Base-by-base conservation (phyloP, 768 basidiomycete genomes). In the Suillus brevipes region DNA sequence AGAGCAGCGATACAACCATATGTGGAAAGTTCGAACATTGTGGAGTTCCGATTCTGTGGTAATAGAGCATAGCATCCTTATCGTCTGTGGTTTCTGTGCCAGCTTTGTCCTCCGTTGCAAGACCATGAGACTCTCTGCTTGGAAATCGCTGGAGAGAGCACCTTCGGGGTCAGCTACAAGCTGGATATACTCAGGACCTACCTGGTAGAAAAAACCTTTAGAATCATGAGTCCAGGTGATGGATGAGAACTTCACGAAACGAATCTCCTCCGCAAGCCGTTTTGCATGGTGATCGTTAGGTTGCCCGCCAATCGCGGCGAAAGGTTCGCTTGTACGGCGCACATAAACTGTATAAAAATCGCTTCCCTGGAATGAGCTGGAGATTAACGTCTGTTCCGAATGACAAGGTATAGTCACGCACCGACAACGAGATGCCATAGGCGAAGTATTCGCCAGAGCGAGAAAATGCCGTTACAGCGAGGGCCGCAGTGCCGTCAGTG, bases 181-280 rank as follows among this genome's bases (percentile, higher is more conserved):
- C 53, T 40, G 18, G 7, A n/a, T 55, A 57, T 16, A 60, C 34
- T 57, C 49, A 55, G 10, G 6, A 71, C 75, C 25, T 59, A 82
- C 81, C 81, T 93, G 92, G 73, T 95, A 95, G 77, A 94, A 92
- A 76, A 94, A 92, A 1, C 93, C 92, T 66, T 87, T 88, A 62
- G 86, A 88, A 75, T 94, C 91, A 63, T 86, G 85, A 5, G 87
- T 87, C 93, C 92, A 94, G 34, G 81, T 79, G 50, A 93, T 81
- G 13, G 79, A 75, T 0, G 89, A 89, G 76, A 92, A 93, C 73
- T 94, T 94, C 67, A 91, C 89, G 71, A 85, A 89, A 62, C 87
- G 83, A 61, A 94, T 76, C 65, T 87, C 88, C 53, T 94, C 92
- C 4, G 80, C 68, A 43, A 92, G 81, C 52, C 87, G 80, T 42